These are phyloP conservation scores for Exophiala aquamarina DNA, from an alignment of 2,329 filamentous ascomycete species.

Conservation along the genomic window DNA sequence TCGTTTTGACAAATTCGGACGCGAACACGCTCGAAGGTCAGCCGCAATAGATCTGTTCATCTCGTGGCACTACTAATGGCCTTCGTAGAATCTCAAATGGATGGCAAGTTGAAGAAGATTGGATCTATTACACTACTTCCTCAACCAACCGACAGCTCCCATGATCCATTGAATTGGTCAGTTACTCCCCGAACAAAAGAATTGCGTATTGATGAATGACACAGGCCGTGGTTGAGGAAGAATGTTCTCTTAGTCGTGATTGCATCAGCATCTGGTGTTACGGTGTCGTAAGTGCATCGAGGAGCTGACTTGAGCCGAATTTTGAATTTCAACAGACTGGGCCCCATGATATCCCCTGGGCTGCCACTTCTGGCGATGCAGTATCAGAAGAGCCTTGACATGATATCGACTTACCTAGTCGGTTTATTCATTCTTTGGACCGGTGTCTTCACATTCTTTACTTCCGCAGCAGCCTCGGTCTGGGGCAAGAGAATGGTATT, in stretches of 20 bases:
- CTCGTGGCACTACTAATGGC: too few relatives aligned
- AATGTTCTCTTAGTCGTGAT: slow-evolving; percentile 27
- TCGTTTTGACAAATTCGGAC: not conserved
- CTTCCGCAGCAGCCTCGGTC: slow-evolving; percentile 37
- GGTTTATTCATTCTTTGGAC: slow-evolving; percentile 42
- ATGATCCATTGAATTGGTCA: too few relatives aligned
- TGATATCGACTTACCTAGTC: slow-evolving; percentile 35
- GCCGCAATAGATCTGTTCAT: too few relatives aligned
- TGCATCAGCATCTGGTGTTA: slow-evolving; percentile 28
- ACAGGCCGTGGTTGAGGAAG: slow-evolving; percentile 27
- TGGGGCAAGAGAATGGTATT: slow-evolving; percentile 41
- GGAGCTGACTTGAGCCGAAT: slow-evolving; percentile 14
- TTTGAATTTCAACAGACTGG: slow-evolving; percentile 29
- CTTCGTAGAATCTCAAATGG: too few relatives aligned
- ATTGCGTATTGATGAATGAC: not conserved
- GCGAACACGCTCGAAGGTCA: not conserved
- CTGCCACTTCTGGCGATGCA: slow-evolving; percentile 35
- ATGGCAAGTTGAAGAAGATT: too few relatives aligned
- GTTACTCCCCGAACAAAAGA: not conserved
- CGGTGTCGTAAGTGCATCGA: slow-evolving; percentile 24
- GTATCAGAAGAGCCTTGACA: slow-evolving; percentile 39
- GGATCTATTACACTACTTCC: too few relatives aligned
- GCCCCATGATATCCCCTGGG: slow-evolving; percentile 43
- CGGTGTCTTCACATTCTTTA: slow-evolving; percentile 44
- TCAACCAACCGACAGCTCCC: too few relatives aligned